Evolutionary conservation across 2,329 filamentous ascomycete genomes (phyloP), one percentile per base, ranked within the genome.

Genomic region (Hypoxylon sp.): DNA sequence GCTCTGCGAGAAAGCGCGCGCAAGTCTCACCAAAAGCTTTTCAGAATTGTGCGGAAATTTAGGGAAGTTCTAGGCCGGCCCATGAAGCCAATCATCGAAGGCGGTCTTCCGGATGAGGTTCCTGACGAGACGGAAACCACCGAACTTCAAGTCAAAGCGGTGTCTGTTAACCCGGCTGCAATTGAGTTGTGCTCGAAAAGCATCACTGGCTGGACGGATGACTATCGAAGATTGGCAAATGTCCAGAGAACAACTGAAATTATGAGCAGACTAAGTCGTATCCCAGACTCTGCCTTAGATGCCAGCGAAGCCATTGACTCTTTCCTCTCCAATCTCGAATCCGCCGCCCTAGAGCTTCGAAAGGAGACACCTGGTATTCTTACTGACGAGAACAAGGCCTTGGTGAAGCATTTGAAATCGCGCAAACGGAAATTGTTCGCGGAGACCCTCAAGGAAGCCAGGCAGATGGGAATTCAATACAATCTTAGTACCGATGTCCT

Each of bases 1-100:
- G 93, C 93, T 0, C 83, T 99, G 14, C 89, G 91, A 71, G 94
- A 98, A 76, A 98, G 95, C 79, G 94, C 96, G 0, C 91, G 91
- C 74, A 91, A 91, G 66, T 98, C 94, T 19, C 96, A 99, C 76
- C 89, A 91, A 74, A 98, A 97, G 79, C 86, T 99, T 1, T 97
- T 97, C 82, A 93, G 93, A 73, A 84, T 97, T 36, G 92, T 99
- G 48, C 88, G 93, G 60, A 98, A 98, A 80, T 99, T 97, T 80
- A 89, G 96, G 45, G 86, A 86, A 17, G 80, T 97, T 10, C 85
- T 99, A 17, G 89, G 89, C 19, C 91, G 94, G 77, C 89, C 94
- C 4, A 90, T 95, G 75, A 89, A 89, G 60, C 79, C 83, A 0
- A 83, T 97, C 25, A 83, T 90, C 43, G 83, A 85, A 13, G 83